Conservation (phyloP, 2,329 filamentous ascomycete genomes). For the Exophiala xenobiotica region DNA sequence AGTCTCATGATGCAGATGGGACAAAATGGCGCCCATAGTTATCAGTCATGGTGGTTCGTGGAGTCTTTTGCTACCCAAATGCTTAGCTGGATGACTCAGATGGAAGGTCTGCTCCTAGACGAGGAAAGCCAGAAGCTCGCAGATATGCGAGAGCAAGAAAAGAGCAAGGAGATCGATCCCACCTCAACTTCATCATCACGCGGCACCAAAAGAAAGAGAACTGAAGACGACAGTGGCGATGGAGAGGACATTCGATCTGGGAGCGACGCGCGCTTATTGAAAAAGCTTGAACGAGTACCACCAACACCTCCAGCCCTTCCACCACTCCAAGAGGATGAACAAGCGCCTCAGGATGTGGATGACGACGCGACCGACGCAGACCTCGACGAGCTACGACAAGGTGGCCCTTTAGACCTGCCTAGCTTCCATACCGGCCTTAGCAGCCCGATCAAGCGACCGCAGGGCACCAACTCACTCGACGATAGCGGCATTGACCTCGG, state of each 20-base stretch:
- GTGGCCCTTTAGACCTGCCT: slow-evolving; percentile 30
- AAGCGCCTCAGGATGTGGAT: slow-evolving; percentile 12
- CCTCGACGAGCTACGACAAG: slow-evolving; percentile 27
- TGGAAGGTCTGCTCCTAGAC: slow-evolving; percentile 29
- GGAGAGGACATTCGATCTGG: slow-evolving; percentile 2
- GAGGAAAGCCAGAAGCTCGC: slow-evolving; percentile 24
- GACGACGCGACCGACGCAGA: slow-evolving; percentile 29
- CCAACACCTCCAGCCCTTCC: slow-evolving; percentile 16
- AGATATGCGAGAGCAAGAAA: slow-evolving; percentile 29
- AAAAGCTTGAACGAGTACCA: slow-evolving; percentile 9
- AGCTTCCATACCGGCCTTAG: slow-evolving; percentile 29
- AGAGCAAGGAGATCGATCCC: slow-evolving; percentile 19
- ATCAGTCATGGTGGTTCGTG: slow-evolving; percentile 47
- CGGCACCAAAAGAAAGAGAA: slow-evolving; percentile 23
- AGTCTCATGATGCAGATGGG: slow-evolving; percentile 46
- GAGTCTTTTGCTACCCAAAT: slow-evolving; percentile 31
- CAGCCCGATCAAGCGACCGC: slow-evolving; percentile 24
- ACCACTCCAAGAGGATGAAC: slow-evolving; percentile 1
- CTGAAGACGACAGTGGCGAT: slow-evolving; percentile 16
- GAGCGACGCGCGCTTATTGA: slow-evolving; percentile 9
- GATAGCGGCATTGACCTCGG: slow-evolving; percentile 31
- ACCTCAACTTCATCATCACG: slow-evolving; percentile 2
- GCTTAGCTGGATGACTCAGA: slow-evolving; percentile 31
- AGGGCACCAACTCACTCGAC: slow-evolving; percentile 16
- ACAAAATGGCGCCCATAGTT: slow-evolving; percentile 46